A percentile compares a stretch with the other conserved stretches of the same genome.
These are phyloP conservation scores for Dendrostoma leiphaemia DNA, from an alignment of 2,329 filamentous ascomycete genomes.

Conservation along the genomic window DNA sequence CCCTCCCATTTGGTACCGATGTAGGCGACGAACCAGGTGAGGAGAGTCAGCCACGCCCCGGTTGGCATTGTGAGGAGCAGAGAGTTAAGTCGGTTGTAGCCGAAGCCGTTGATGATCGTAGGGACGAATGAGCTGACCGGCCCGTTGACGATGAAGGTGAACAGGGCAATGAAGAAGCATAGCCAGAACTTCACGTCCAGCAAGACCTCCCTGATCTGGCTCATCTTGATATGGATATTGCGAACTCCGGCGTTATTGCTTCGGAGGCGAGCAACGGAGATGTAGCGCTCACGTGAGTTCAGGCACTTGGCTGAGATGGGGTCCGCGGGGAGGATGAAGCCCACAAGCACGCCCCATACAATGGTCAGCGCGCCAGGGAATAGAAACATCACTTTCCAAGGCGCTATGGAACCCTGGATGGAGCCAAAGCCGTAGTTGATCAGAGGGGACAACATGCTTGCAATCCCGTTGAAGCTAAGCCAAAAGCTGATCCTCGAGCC, in stretches of 20 bases:
- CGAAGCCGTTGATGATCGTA: constrained; percentile 57
- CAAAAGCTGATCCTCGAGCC: too few species aligned
- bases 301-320: constrained; percentile 33
- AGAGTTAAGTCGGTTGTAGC: constrained; percentile 26
- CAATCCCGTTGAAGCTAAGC: constrained; percentile 42
- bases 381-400: constrained; percentile 42
- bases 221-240: constrained; percentile 22
- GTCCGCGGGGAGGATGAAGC: constrained; percentile 20
- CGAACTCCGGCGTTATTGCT: constrained; percentile 23
- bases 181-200: constrained; percentile 26
- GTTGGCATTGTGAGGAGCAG: constrained; percentile 27
- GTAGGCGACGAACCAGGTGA: too few species aligned
- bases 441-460: constrained; percentile 42
- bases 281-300: constrained; percentile 18
- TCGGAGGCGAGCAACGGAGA: constrained; percentile 22
- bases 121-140: constrained; percentile 64
- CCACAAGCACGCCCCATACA: constrained; percentile 30
- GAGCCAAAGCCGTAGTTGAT: constrained; percentile 48
- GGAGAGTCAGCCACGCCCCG: constrained; percentile 31
- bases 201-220: constrained; percentile 19
- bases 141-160: constrained; percentile 65
- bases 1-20: too few species aligned
- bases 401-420: constrained; percentile 34
- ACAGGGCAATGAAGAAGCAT: constrained; percentile 37
- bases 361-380: constrained; percentile 40